Base-by-base conservation (phyloP, 1,139 yeast species). In the Tardiomyces depauwii region DNA sequence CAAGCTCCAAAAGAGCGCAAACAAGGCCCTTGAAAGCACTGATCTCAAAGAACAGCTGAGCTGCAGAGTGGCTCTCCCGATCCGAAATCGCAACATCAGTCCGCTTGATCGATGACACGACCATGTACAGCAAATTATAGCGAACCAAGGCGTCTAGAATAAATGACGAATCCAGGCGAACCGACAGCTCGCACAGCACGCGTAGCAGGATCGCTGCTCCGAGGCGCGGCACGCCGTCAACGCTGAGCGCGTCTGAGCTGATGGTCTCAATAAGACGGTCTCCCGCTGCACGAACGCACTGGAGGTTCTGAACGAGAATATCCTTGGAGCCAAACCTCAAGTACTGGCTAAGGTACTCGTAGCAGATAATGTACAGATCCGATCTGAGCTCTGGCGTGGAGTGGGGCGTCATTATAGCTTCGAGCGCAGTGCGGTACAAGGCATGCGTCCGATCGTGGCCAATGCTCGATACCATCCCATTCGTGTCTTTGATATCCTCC, bases 161-260 rank as follows among this genome's bases (percentile, higher is more conserved):
- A 54, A 77, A 76, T 47, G 76, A 74, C n/a, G 74, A 70, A 44
- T 74, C 70, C 10, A 64, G 49, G n/a, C 65, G 58, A 18, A 74
- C 67, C 0, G 82, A 76, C 36, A 85, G 61, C 53, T 80, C 80
- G 40, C 81, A 72, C 45, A 88, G 64, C 1, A 82, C 76, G 54
- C 87, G 95, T 51, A 91, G 64, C 14, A 89, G 67, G 18, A 87
- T 63, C 14, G 88, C 68, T 1, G 95, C 82, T 0, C 91, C 80
- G n/a, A 88, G 73, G 53, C 94, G 73, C 2, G 83, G 76, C 0
- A 82, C 68, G 0, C 93, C 93, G 54, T 84, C 94, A 1, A 93
- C 88, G 48, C 78, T 73, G 14, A 86, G 74, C 0, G 93, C 82
- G 64, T 91, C 97, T 51, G 78, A 79, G 56, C 87, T 80, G 32